Conservation (phyloP, 2,329 filamentous ascomycete species). For the Raffaelea ambrosiae region DNA sequence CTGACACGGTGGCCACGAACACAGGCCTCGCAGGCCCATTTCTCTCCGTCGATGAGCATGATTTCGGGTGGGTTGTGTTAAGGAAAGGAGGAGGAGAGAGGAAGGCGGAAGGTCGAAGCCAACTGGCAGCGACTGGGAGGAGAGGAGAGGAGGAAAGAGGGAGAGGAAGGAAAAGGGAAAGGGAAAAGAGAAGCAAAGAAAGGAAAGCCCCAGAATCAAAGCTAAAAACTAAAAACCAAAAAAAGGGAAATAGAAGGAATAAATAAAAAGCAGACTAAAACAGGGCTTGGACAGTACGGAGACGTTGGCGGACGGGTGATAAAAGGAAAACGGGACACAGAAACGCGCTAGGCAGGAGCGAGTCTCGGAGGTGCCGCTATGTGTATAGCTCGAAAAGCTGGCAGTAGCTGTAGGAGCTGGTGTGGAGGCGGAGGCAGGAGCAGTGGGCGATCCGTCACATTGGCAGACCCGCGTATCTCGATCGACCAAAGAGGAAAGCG, state of each 20-base stretch:
- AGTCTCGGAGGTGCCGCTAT: slow-evolving; percentile 9
- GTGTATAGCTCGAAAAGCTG: neutral
- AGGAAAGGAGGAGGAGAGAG: slow-evolving; percentile 5
- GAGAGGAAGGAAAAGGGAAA: neutral
- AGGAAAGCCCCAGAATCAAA: neutral
- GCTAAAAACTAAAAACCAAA: slow-evolving; percentile 2
- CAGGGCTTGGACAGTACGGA: neutral
- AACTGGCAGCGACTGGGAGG: neutral
- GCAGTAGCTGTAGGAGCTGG: slow-evolving; percentile 2
- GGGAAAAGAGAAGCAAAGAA: neutral
- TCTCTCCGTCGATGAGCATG: slow-evolving; percentile 90
- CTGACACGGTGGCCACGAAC: slow-evolving; percentile 97
- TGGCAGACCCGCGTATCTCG: neutral
- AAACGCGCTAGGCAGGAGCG: slow-evolving; percentile 10
- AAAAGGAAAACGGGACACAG: slow-evolving; percentile 8
- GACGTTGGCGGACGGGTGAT: slow-evolving; percentile 4
- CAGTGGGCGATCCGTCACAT: neutral
- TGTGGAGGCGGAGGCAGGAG: neutral
- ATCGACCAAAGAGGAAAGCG: no score
- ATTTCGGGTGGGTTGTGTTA: neutral
- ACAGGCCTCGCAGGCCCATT: slow-evolving; percentile 96
- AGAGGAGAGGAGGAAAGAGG: slow-evolving; percentile 1
- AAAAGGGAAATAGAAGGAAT: slow-evolving; percentile 1
- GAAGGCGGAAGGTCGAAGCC: neutral
- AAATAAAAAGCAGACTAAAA: neutral